phyloP scores from a whole-genome alignment of 352 stramenopile species.

The Blastocystis sp. region DNA sequence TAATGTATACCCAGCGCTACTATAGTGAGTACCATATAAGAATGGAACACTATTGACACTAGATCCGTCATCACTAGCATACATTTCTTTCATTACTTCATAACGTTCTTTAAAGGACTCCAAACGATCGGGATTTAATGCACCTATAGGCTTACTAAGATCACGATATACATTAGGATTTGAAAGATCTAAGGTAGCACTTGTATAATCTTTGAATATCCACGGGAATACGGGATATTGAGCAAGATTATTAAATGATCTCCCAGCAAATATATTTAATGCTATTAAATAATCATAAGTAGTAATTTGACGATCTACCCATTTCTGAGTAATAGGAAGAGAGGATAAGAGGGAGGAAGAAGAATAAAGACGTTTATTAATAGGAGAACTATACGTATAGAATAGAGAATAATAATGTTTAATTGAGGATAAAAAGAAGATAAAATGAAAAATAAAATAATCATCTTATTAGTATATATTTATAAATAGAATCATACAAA shows the following conservation, averaged over 20 bases:
- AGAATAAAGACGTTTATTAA: too few relatives aligned
- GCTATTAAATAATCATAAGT: conserved; percentile 88
- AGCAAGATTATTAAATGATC: conserved; percentile 87
- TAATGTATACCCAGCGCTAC: conserved; percentile 73
- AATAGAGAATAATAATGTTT: too few relatives aligned
- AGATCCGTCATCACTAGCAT: conserved; percentile 42
- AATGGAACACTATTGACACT: conserved; percentile 63
- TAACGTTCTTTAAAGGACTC: conserved; percentile 56
- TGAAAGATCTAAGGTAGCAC: conserved; percentile 68
- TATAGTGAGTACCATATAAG: conserved; percentile 78
- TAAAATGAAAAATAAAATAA: too few relatives aligned
- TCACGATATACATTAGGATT: conserved; percentile 72
- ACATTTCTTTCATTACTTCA: conserved; percentile 46
- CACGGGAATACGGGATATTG: conserved; percentile 95
- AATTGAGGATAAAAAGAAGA: too few relatives aligned
- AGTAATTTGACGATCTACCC: conserved; percentile 46
- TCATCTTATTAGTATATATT: too few relatives aligned
- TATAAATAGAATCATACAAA: too few relatives aligned
- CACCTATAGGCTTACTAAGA: conserved; percentile 82
- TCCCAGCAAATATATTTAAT: conserved; percentile 74
- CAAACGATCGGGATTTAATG: conserved; percentile 63
- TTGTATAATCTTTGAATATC: conserved; percentile 81
- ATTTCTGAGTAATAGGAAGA: too few relatives aligned
- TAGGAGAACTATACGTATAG: too few relatives aligned
- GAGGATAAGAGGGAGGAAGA: too few relatives aligned